phyloP scores from a whole-genome alignment of 106 monocot genomes.

The Allium sativum region DNA sequence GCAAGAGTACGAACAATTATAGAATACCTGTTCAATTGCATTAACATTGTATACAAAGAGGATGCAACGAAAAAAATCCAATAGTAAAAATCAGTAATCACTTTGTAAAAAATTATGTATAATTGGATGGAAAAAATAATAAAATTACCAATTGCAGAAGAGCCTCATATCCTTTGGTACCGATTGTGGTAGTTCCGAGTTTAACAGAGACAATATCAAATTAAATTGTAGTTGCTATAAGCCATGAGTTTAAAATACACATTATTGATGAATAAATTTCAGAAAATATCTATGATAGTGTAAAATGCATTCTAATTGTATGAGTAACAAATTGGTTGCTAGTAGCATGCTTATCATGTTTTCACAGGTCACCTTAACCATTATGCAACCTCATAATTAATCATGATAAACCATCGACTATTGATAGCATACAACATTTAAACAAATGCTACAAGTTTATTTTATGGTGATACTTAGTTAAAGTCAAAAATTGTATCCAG shows the following conservation, averaged over 20 bases:
- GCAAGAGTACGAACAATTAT: too few species aligned
- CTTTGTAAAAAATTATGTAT: background rate
- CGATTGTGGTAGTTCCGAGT: constrained; percentile 17
- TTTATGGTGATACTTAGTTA: constrained; percentile 2
- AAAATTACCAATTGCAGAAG: constrained; percentile 19
- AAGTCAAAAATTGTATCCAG: too few species aligned
- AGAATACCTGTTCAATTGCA: constrained; percentile 25
- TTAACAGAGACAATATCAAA: constrained; percentile 15
- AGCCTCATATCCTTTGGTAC: constrained; percentile 22
- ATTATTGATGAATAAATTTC: background rate
- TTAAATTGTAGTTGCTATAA: background rate
- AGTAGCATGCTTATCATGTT: constrained; percentile 19
- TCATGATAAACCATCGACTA: too few species aligned
- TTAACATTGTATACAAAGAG: constrained; percentile 16
- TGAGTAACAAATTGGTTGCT: constrained; percentile 25
- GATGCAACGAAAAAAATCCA: constrained; percentile 4
- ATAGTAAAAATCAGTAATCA: too few species aligned
- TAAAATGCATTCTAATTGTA: constrained; percentile 26
- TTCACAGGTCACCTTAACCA: constrained; percentile 27
- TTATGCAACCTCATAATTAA: constrained; percentile 17
- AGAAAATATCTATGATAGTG: background rate
- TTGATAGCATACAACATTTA: background rate
- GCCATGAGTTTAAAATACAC: background rate
- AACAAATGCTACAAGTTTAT: too few species aligned
- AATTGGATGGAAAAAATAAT: background rate